phyloP scores from a whole-genome alignment of 2,329 filamentous ascomycete genomes.

The Trichoderma lentiforme region DNA sequence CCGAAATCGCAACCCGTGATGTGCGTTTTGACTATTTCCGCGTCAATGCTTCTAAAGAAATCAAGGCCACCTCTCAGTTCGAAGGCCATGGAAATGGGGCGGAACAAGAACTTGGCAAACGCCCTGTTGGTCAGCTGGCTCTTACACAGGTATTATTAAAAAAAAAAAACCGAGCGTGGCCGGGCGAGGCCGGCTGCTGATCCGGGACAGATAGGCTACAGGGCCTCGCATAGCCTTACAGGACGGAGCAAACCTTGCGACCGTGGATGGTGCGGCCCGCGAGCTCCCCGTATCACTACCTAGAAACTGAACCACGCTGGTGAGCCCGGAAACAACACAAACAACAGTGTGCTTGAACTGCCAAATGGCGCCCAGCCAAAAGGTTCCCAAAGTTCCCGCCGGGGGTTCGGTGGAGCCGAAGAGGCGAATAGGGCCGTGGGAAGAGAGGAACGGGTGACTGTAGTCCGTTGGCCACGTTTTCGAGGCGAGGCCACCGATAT shows the following conservation, averaged over 20 bases:
- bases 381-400: conserved; percentile 14
- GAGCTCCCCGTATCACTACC: neutral
- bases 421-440: neutral
- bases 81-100: neutral
- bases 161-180: neutral
- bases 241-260: neutral
- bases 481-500: neutral
- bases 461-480: neutral
- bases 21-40: neutral
- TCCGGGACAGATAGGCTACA: neutral
- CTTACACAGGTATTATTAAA: neutral
- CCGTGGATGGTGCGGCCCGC: neutral
- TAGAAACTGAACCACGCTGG: neutral
- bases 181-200: neutral
- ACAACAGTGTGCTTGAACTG: neutral
- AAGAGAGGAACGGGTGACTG: neutral
- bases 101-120: neutral
- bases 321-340: neutral
- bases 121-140: neutral
- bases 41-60: neutral
- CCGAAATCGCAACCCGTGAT: neutral
- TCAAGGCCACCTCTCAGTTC: neutral
- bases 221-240: neutral
- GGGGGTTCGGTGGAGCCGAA: neutral
- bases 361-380: conserved; percentile 3